phyloP scores from a whole-genome alignment of 179 eudicot species.

The Sideroxylon spinosum region DNA sequence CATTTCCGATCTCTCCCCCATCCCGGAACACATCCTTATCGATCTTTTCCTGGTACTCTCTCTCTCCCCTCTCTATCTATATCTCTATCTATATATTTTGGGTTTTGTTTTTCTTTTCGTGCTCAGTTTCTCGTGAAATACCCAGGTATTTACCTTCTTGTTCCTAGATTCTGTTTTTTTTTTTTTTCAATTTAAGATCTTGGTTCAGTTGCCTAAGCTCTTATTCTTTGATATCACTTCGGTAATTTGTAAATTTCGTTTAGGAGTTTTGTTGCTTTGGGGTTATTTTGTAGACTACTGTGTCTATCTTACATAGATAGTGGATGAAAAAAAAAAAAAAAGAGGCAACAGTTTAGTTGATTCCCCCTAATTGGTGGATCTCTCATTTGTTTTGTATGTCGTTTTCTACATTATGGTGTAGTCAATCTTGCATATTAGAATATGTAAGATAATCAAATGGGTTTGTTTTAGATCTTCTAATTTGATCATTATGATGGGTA shows the following conservation, averaged over 20 bases:
- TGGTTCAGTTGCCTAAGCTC: background rate
- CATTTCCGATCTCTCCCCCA: conserved; percentile 59
- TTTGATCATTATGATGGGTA: background rate
- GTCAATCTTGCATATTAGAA: background rate
- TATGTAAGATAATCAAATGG: background rate
- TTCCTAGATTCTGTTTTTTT: background rate
- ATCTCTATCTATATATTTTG: background rate
- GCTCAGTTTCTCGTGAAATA: background rate
- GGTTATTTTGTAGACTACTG: background rate
- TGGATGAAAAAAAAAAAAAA: background rate
- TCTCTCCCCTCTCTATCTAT: conserved; percentile 10
- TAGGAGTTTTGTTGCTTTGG: background rate
- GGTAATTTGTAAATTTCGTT: background rate
- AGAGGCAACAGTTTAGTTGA: background rate
- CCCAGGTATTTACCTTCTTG: background rate
- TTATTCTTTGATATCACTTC: background rate
- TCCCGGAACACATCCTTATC: conserved; percentile 71
- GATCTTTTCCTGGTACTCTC: conserved; percentile 56
- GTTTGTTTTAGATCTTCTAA: background rate
- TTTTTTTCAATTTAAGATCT: background rate
- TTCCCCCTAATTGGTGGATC: background rate
- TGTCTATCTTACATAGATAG: background rate
- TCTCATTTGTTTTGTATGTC: background rate
- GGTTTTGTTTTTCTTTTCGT: background rate
- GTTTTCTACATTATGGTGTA: background rate